Evolutionary conservation across 257 asterid species (phyloP).

Genomic region (Ballota nigra): DNA sequence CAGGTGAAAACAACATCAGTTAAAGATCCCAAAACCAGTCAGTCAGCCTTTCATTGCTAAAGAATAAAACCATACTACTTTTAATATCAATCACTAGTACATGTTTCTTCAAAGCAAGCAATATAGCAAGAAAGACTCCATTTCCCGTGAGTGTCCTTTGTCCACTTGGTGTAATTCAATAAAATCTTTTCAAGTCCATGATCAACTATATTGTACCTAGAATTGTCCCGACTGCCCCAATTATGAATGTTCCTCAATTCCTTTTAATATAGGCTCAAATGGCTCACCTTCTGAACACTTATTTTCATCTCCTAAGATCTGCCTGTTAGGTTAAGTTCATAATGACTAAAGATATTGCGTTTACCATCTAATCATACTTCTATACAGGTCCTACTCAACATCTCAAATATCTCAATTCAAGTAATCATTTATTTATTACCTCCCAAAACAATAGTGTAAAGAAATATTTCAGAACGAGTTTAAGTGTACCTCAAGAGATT

Average conservation of each 20-base stretch:
- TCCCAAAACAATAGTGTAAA: neutral
- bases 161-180: neutral
- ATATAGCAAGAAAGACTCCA: neutral
- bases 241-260: neutral
- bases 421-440: neutral
- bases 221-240: neutral
- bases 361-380: neutral
- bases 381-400: neutral
- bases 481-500: neutral
- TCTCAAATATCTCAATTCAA: neutral
- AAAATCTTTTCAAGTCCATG: neutral
- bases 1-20: neutral
- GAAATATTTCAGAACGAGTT: neutral
- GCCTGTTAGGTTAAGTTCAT: neutral
- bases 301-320: neutral
- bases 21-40: neutral
- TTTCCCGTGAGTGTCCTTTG: neutral
- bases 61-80: constrained; percentile 1
- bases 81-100: constrained; percentile 6
- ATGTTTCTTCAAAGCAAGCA: constrained; percentile 2
- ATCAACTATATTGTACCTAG: neutral
- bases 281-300: neutral
- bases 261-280: neutral
- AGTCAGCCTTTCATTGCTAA: neutral
- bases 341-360: neutral